phyloP scores from a whole-genome alignment of 2,329 filamentous ascomycete species.

The Shiraia bambusicola region DNA sequence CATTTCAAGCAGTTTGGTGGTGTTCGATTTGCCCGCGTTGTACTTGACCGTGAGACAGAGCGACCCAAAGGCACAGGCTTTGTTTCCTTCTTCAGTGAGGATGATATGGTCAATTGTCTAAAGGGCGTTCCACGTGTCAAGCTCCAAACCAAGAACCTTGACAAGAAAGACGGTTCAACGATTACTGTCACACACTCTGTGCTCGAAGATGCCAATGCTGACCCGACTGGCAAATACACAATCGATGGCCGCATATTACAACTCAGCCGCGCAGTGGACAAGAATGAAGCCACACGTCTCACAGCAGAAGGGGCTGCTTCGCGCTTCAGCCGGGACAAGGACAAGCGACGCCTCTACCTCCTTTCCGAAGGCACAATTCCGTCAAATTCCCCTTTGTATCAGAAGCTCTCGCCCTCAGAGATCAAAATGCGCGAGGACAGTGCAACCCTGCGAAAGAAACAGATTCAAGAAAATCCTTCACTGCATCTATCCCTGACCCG shows the following conservation, averaged over 20 bases:
- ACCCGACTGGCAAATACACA: conserved; percentile 82
- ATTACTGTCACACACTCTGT: conserved; percentile 64
- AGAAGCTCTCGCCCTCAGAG: conserved; percentile 74
- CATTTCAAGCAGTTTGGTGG: conserved; percentile 88
- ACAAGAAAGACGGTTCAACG: conserved; percentile 40
- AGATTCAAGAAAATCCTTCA: conserved; percentile 88
- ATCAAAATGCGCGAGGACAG: conserved; percentile 86
- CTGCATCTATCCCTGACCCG: conserved; percentile 87
- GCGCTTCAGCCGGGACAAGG: conserved; percentile 71
- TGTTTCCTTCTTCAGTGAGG: conserved; percentile 81
- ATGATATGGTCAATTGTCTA: conserved; percentile 76
- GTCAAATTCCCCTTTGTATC: conserved; percentile 73
- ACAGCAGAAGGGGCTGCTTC: conserved; percentile 66
- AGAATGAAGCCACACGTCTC: conserved; percentile 74
- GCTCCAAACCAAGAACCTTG: conserved; percentile 40
- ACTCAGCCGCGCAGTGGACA: conserved; percentile 80
- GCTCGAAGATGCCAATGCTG: conserved; percentile 80
- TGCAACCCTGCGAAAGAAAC: conserved; percentile 79
- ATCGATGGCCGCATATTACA: conserved; percentile 86
- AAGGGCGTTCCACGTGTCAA: conserved; percentile 64
- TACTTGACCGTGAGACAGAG: conserved; percentile 82
- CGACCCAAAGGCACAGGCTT: conserved; percentile 91
- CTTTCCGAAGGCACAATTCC: conserved; percentile 83
- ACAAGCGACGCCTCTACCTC: conserved; percentile 88
- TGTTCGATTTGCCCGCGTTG: conserved; percentile 88